Conservation (phyloP, 768 basidiomycete genomes). For the Goffeauzyma gilvescens region DNA sequence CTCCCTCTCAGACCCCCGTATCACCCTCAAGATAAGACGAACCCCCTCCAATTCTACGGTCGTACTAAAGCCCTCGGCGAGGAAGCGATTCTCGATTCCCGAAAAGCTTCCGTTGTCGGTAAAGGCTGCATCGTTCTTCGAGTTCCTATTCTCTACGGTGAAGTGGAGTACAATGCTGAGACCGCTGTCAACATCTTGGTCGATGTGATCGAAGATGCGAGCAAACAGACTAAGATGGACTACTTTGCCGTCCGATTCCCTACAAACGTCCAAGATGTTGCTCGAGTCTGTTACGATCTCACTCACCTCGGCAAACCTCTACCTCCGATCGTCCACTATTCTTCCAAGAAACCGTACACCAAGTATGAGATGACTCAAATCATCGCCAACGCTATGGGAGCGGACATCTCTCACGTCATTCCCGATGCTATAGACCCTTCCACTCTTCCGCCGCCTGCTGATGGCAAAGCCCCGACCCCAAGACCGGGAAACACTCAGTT, state of each 20-base stretch:
- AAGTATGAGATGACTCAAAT: constrained; percentile 79
- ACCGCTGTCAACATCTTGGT: constrained; percentile 73
- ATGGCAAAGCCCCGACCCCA: constrained; percentile 38
- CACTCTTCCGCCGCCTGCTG: too few species aligned
- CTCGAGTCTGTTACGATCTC: constrained; percentile 59
- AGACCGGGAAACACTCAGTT: constrained; percentile 67
- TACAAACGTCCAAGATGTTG: constrained; percentile 75
- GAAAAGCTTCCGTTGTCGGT: constrained; percentile 37
- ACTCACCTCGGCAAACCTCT: constrained; percentile 37
- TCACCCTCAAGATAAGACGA: constrained; percentile 48
- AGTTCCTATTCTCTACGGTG: constrained; percentile 86
- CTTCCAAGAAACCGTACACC: constrained; percentile 59
- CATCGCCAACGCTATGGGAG: constrained; percentile 42
- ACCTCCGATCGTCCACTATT: constrained; percentile 68
- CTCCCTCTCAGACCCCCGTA: constrained; percentile 49
- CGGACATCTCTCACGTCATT: constrained; percentile 49
- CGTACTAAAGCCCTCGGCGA: constrained; percentile 75
- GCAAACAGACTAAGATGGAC: constrained; percentile 83
- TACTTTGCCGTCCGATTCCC: constrained; percentile 83
- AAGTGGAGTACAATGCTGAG: constrained; percentile 64
- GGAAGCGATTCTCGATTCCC: constrained; percentile 44
- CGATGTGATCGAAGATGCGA: constrained; percentile 69
- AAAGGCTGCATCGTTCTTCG: constrained; percentile 43
- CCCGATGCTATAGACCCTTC: constrained; percentile 49
- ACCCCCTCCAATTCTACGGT: constrained; percentile 79